Base-by-base conservation (phyloP, 2,329 filamentous ascomycete genomes). In the Diaporthe destruens region DNA sequence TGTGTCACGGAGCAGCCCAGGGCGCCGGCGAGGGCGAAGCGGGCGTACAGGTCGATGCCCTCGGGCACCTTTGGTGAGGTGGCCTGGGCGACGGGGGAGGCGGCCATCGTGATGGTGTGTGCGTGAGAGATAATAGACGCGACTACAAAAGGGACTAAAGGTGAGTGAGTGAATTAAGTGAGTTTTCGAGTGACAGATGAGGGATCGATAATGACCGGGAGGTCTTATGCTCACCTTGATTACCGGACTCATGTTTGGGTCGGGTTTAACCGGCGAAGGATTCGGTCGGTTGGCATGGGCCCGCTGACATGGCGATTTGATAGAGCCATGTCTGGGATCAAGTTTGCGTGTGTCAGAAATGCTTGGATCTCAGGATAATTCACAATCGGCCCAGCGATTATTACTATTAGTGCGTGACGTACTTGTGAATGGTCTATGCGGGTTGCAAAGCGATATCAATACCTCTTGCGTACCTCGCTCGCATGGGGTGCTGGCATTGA, bases 1-100 rank as follows among this genome's bases (percentile, higher is more conserved):
- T 99, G 96, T 82, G 96, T 99, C 87, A 98, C 88, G 80, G 95
- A 96, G 87, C 96, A 99, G 92, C 96, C 98, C 89, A 98, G 87
- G 80, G 96, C 96, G 87, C 96, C 96, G 80, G 96, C 95, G 81
- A 99, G 93, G 86, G 96, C 96, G 88, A 98, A 98, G 86, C 94
- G 91, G 80, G 94, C 94, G 92, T 98, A 98, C 80, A 99, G 94
- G 74, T 84, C 87, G 78, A 95, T 14, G 77, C 86, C 87, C 76
- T 81, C 81, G 75, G 84, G 83, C 82, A 11, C 44, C 61, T 65
- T 65, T 14, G 32, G n/a, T n/a, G n/a, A n/a, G n/a, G n/a, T 18
- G 44, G 44, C 44, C 29, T 51, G 59, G 14, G 59, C 44, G 14
- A 65, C 61, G n/a, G 61, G 29, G 11, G 61, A 20, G 29, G 61